Conservation (phyloP, 768 basidiomycete genomes). For the Russula virescens region DNA sequence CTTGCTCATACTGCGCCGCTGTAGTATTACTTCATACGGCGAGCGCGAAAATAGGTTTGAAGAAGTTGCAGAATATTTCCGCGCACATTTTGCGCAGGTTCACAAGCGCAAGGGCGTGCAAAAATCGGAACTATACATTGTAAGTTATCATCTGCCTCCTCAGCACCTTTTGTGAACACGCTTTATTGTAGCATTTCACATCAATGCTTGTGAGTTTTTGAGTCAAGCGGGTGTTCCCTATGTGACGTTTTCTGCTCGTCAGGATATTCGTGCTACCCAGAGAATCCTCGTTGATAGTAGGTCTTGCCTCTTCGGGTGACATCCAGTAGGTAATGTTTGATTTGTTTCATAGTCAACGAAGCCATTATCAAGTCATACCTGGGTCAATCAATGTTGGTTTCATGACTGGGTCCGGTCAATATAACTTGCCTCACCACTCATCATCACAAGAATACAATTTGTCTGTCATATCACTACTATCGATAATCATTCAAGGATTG, state of each 20-base stretch:
- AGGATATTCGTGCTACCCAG: slow-evolving; percentile 22
- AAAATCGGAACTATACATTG: slow-evolving; percentile 56
- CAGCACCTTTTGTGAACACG: not conserved
- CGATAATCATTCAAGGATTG: not conserved
- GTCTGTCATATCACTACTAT: slow-evolving; percentile 3
- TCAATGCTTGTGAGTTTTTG: slow-evolving; percentile 51
- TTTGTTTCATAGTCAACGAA: slow-evolving; percentile 47
- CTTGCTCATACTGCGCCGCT: not conserved
- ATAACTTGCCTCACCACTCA: not conserved
- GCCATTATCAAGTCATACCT: slow-evolving; percentile 63
- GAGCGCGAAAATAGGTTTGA: slow-evolving; percentile 66
- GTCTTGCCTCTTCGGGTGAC: slow-evolving; percentile 22
- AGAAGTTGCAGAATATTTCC: slow-evolving; percentile 71
- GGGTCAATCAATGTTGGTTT: slow-evolving; percentile 35
- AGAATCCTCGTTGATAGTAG: slow-evolving; percentile 55
- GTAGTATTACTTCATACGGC: slow-evolving; percentile 72
- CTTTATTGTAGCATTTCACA: slow-evolving; percentile 51
- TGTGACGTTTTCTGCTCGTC: not conserved
- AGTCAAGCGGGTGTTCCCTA: not conserved
- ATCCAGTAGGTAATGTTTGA: not conserved
- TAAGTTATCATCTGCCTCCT: slow-evolving; percentile 35
- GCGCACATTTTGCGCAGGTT: slow-evolving; percentile 75
- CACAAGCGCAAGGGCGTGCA: slow-evolving; percentile 59
- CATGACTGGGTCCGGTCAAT: not conserved
- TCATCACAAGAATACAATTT: not conserved